Percentiles rank a stretch among this genome's conserved stretches.
These are phyloP conservation scores for Astragalus membranaceus DNA, from an alignment of 306 rosid species.

Conservation along the genomic window DNA sequence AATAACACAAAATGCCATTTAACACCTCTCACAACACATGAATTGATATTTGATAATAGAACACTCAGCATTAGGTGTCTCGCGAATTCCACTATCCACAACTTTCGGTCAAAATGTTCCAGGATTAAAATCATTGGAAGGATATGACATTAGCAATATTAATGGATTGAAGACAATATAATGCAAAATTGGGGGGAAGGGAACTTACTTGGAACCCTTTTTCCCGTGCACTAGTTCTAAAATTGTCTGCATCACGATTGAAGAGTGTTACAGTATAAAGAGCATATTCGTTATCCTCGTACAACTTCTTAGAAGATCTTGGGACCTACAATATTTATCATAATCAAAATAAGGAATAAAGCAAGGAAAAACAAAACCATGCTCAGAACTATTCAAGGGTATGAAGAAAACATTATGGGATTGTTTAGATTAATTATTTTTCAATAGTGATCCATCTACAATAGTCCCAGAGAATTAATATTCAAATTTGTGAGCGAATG, in stretches of 20 bases:
- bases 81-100: conserved; percentile 2
- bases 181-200: background rate
- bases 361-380: background rate
- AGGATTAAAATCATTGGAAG: background rate
- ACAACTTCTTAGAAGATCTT: conserved; percentile 78
- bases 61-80: background rate
- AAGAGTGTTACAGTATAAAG: conserved; percentile 87
- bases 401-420: conserved; percentile 9
- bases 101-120: background rate
- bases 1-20: conserved; percentile 22
- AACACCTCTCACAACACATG: background rate
- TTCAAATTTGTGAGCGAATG: conserved; percentile 11
- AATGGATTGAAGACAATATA: conserved; percentile 8
- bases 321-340: conserved; percentile 66
- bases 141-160: background rate
- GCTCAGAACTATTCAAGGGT: conserved; percentile 14
- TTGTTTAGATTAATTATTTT: conserved; percentile 4
- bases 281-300: conserved; percentile 90
- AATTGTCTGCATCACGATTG: conserved; percentile 80
- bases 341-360: conserved; percentile 27
- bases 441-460: conserved; percentile 11
- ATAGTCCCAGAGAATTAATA: conserved; percentile 2
- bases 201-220: conserved; percentile 78
- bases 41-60: background rate
- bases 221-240: conserved; percentile 77